Base-by-base conservation (phyloP, 306 rosid species). In the Fragaria iinumae region DNA sequence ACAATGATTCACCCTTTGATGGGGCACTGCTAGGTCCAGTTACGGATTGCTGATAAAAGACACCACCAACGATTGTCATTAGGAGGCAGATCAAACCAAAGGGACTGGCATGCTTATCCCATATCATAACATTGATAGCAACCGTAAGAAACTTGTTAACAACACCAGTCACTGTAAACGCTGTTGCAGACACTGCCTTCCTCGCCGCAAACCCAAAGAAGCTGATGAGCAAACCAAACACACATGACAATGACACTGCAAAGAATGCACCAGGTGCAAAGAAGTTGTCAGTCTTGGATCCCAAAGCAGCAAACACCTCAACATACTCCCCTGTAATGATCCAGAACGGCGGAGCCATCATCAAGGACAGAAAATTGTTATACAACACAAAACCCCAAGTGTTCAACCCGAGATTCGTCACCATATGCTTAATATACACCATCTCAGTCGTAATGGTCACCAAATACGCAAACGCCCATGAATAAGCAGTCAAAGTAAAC, bases 31-130 rank as follows among this genome's bases (percentile, higher is more conserved):
- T 75, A 73, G 82, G 67, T 67, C 84, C 80, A 52, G 96, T 88
- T 11, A 95, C 97, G 0, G 98, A 95, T 76, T 95, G 98, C 82
- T 95, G 98, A 83, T 95, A 95, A 59, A 95, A 90, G 77, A 95
- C 85, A 20, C 99, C 99, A 1, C 99, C 99, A 0, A 83, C 77
- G 72, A 95, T 86, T 10, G 99, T 95, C 36, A 89, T 89, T 60
- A 95, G 85, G 76, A 95, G 87, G 84, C 98, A 90, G 74, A 90
- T 80, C 92, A 95, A 83, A 55, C 98, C 98, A 56, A 86, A 84
- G 21, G 92, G 90, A 64, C 88, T 92, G n/a, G 98, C 96, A 80
- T 95, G 98, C 86, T 92, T 95, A 69, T 95, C 98, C 98, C 98
- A 95, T 69, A 95, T 95, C 47, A 74, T 0, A 57, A 92, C 96